A percentile compares a stretch with the other conserved stretches of the same genome.
Evolutionary conservation across 495 filamentous ascomycete species (phyloP).

Genomic region (Penicillium argentinense): DNA sequence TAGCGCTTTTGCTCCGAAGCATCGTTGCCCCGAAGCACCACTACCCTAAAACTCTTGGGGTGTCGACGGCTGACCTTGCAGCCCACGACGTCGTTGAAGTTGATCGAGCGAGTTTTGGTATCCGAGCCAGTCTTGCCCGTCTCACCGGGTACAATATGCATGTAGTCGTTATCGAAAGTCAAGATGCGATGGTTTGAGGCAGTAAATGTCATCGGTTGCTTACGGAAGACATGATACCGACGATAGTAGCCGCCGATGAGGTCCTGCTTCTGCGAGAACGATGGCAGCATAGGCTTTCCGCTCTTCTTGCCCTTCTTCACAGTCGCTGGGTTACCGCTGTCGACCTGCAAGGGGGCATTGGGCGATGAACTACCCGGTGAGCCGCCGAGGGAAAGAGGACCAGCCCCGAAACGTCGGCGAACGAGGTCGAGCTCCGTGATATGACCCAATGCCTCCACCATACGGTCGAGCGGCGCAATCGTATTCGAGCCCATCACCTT

Average conservation of each 20-base stretch:
- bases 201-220: conserved; percentile 91
- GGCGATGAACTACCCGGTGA: conserved; percentile 81
- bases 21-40: conserved; percentile 72
- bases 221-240: conserved; percentile 88
- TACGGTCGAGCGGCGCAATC: conserved; percentile 81
- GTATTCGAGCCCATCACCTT: conserved; percentile 84
- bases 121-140: conserved; percentile 54
- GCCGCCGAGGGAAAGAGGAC: conserved; percentile 70
- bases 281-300: conserved; percentile 63
- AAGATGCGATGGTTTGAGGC: conserved; percentile 80
- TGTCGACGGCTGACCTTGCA: conserved; percentile 90
- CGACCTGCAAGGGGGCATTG: conserved; percentile 69
- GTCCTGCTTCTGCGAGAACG: conserved; percentile 76
- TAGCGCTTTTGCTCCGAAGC: conserved; percentile 82
- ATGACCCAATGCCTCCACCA: conserved; percentile 83
- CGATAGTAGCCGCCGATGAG: conserved; percentile 70
- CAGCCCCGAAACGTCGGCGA: conserved; percentile 82
- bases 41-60: conserved; percentile 87
- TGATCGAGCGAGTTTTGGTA: conserved; percentile 82
- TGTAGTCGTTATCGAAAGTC: conserved; percentile 90
- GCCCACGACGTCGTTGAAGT: conserved; percentile 88
- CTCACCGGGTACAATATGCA: conserved; percentile 87
- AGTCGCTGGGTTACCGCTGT: conserved; percentile 33
- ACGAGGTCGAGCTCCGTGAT: conserved; percentile 83
- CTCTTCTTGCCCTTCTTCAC: conserved; percentile 69